phyloP scores from a whole-genome alignment of 495 filamentous ascomycete genomes.

The Lindgomyces ingoldianus region DNA sequence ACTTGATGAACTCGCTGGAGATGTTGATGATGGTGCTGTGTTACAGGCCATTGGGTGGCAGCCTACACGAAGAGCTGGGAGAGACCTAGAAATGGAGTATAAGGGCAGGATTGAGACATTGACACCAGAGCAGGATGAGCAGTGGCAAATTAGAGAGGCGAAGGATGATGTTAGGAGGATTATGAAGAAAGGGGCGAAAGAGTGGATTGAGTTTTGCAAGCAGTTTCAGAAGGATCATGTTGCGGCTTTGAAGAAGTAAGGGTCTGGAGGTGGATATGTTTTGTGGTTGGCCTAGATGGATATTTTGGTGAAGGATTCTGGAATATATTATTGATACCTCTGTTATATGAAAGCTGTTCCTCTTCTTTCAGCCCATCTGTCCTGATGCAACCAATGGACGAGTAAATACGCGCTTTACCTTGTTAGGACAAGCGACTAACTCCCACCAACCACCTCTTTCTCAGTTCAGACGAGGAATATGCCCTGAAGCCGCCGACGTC shows the following conservation, averaged over 20 bases:
- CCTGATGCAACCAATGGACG: too few relatives aligned
- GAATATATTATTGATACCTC: too few relatives aligned
- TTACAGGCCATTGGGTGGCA: constrained; percentile 48
- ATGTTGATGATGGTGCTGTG: constrained; percentile 41
- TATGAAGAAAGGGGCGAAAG: constrained; percentile 45
- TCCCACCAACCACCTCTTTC: too few relatives aligned
- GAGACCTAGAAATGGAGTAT: constrained; percentile 42
- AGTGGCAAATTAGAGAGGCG: constrained; percentile 46
- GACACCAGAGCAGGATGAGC: constrained; percentile 41
- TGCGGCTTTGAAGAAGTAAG: constrained; percentile 40
- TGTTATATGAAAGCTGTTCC: too few relatives aligned
- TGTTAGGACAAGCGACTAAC: too few relatives aligned
- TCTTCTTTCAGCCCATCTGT: too few relatives aligned
- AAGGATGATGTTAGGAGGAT: constrained; percentile 44
- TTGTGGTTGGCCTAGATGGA: not conserved
- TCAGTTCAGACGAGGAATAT: too few relatives aligned
- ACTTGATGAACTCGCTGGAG: constrained; percentile 7
- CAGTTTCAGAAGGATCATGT: constrained; percentile 41
- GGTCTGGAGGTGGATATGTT: too few relatives aligned
- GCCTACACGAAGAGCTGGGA: constrained; percentile 36
- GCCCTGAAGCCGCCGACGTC: too few relatives aligned
- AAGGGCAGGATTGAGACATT: constrained; percentile 18
- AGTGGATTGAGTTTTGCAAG: constrained; percentile 47
- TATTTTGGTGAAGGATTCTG: not conserved
- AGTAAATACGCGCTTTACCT: too few relatives aligned